A percentile compares a stretch with the other conserved stretches of the same genome.
These are phyloP conservation scores for Pleurotus salmoneostramineus DNA, from an alignment of 768 basidiomycete species.

Conservation along the genomic window DNA sequence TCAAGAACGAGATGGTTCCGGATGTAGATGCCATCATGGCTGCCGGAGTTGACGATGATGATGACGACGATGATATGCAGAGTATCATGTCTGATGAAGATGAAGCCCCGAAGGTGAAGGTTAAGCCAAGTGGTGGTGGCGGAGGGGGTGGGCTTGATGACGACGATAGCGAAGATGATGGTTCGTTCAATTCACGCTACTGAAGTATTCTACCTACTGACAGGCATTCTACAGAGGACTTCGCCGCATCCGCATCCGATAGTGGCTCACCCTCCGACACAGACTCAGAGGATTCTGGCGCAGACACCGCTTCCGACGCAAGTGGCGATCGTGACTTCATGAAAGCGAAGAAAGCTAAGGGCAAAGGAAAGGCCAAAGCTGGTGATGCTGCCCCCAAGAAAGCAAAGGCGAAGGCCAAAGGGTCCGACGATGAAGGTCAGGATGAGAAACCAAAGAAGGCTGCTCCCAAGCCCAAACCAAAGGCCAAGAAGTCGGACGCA, in stretches of 20 bases:
- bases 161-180: conserved; percentile 75
- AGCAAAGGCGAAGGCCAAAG: conserved; percentile 30
- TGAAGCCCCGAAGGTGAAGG: conserved; percentile 49
- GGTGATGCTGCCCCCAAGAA: conserved; percentile 38
- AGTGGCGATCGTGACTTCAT: conserved; percentile 72
- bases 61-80: conserved; percentile 80
- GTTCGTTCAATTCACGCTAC: conserved; percentile 27
- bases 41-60: conserved; percentile 65
- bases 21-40: conserved; percentile 77
- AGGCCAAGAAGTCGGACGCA: conserved; percentile 41
- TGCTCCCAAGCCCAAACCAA: conserved; percentile 34
- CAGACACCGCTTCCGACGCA: conserved; percentile 80
- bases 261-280: conserved; percentile 81
- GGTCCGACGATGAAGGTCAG: conserved; percentile 29
- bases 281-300: conserved; percentile 66
- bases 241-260: conserved; percentile 82
- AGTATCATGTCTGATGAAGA: conserved; percentile 75
- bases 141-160: conserved; percentile 38
- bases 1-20: conserved; percentile 94
- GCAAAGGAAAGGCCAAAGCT: conserved; percentile 23
- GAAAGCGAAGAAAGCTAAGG: conserved; percentile 38
- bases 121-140: conserved; percentile 34
- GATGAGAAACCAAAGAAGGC: conserved; percentile 31
- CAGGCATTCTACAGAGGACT: conserved; percentile 50
- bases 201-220: background rate